Conservation (phyloP, 202 grass and related monocot species). For the Zoysia matrella region DNA sequence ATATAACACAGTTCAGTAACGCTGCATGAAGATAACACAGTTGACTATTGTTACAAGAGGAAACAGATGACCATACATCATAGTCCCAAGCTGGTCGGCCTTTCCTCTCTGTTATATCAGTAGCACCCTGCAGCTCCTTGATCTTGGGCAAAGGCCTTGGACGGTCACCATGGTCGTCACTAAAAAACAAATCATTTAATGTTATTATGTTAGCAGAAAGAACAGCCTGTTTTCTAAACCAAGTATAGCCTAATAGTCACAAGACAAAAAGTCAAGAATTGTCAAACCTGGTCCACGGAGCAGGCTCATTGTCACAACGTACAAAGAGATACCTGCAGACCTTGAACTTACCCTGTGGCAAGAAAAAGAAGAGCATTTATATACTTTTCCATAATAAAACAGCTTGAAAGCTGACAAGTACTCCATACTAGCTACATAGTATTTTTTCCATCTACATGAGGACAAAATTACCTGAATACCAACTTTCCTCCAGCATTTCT, state of each 20-base stretch:
- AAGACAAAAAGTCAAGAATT: neutral
- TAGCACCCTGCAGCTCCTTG: constrained; percentile 75
- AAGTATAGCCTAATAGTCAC: neutral
- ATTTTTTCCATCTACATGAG: constrained; percentile 7
- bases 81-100: constrained; percentile 79
- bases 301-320: constrained; percentile 91
- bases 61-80: constrained; percentile 57
- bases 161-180: constrained; percentile 78
- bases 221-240: neutral
- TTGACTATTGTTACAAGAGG: neutral
- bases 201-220: constrained; percentile 7
- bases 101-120: constrained; percentile 68
- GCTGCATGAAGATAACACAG: neutral
- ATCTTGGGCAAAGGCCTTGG: constrained; percentile 78
- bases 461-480: constrained; percentile 65
- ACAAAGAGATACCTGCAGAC: constrained; percentile 97
- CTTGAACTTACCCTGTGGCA: constrained; percentile 67
- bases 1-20: neutral
- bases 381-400: constrained; percentile 4
- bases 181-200: constrained; percentile 49
- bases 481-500: constrained; percentile 97
- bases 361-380: constrained; percentile 32
- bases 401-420: neutral
- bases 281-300: constrained; percentile 89
- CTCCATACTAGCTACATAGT: neutral